phyloP scores from a whole-genome alignment of 306 rosid genomes.

The Cicer bijugum region DNA sequence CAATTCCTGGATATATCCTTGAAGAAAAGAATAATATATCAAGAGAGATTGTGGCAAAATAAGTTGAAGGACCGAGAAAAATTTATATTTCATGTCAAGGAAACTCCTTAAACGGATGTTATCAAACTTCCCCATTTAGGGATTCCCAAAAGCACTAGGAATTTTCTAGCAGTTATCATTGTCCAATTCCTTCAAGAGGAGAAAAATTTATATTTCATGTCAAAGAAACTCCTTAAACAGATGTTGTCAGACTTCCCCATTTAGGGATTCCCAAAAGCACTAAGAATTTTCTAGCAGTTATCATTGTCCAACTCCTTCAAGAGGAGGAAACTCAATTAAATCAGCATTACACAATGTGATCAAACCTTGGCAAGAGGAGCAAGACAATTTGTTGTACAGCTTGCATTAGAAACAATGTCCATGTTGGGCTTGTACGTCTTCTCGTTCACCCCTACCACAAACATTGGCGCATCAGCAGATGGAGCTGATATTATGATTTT shows the following conservation, averaged over 20 bases:
- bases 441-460: constrained; percentile 95
- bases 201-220: constrained; percentile 1
- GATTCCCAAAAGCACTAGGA: constrained; percentile 11
- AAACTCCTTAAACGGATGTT: background rate
- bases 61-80: constrained; percentile 12
- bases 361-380: constrained; percentile 98
- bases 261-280: constrained; percentile 17
- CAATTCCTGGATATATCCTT: background rate
- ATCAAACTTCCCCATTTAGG: background rate
- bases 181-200: constrained; percentile 13
- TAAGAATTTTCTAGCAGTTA: constrained; percentile 1
- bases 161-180: constrained; percentile 13
- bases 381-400: constrained; percentile 98
- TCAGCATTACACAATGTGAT: constrained; percentile 23
- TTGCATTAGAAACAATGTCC: constrained; percentile 96
- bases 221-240: constrained; percentile 1
- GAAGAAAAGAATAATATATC: constrained; percentile 8
- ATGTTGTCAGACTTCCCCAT: background rate
- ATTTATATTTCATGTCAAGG: background rate
- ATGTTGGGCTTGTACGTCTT: constrained; percentile 71
- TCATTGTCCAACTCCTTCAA: constrained; percentile 11
- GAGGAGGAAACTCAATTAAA: constrained; percentile 24
- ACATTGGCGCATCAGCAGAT: constrained; percentile 99
- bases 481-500: constrained; percentile 98
- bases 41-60: background rate